phyloP scores from a whole-genome alignment of 345 rosid genomes.

The Geranium rotundifolium region DNA sequence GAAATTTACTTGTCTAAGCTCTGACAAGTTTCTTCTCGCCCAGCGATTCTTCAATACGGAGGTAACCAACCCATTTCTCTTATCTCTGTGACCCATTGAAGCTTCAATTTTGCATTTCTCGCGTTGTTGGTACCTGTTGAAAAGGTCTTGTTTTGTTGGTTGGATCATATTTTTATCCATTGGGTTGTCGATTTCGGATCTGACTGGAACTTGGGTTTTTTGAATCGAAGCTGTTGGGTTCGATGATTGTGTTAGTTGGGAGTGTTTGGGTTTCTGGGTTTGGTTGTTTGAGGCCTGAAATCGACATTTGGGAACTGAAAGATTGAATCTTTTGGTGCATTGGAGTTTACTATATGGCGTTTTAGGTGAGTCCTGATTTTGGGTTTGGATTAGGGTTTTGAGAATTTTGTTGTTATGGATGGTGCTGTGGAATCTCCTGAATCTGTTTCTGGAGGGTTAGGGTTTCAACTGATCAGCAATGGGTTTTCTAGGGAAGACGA shows the following conservation, averaged over 20 bases:
- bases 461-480: constrained; percentile 18
- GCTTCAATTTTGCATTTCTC: constrained; percentile 2
- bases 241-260: constrained; percentile 4
- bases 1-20: neutral
- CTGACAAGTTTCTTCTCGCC: neutral
- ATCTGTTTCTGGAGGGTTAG: constrained; percentile 27
- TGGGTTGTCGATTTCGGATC: constrained; percentile 23
- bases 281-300: constrained; percentile 11
- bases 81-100: neutral
- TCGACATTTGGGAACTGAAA: constrained; percentile 5
- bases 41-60: neutral
- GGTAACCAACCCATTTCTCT: neutral
- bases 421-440: constrained; percentile 37
- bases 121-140: neutral
- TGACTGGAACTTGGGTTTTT: constrained; percentile 8
- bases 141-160: neutral
- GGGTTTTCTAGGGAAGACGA: constrained; percentile 27
- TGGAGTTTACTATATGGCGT: constrained; percentile 4
- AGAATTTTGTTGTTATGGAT: constrained; percentile 29
- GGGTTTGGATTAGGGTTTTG: constrained; percentile 11
- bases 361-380: neutral
- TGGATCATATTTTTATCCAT: constrained; percentile 1
- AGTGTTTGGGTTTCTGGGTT: constrained; percentile 12
- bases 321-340: constrained; percentile 9
- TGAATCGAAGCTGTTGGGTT: neutral